Base-by-base conservation (phyloP, 177 flowering plant species). In the Tripterygium wilfordii region DNA sequence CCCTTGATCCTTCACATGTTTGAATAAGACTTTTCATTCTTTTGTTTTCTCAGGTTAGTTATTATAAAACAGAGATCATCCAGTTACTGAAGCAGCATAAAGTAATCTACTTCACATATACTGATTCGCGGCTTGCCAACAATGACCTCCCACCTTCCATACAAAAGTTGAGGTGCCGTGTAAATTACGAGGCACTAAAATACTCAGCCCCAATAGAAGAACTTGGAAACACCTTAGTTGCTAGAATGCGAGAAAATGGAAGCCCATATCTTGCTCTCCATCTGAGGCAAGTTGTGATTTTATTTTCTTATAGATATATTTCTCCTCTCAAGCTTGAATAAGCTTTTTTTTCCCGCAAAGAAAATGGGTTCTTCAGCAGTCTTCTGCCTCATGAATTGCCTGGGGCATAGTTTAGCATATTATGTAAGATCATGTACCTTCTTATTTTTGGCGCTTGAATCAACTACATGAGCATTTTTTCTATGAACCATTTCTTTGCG, bases 61-160 rank as follows among this genome's bases (percentile, higher is more conserved):
- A 94, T 66, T 94, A 90, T 43, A 85, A 79, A 58, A 44, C 68
- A 8, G 97, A 90, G 68, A 68, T 90, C 58, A 81, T 87, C 47
- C 87, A 91, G 16, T 75, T 83, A 44, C 53, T 94, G 65, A 83
- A 83, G 75, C 85, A 83, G 63, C 95, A 94, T 65, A 83, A 78
- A 72, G 94, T 94, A 42, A 51, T 94, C 29, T 90, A 85, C 63
- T 87, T 94, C 50, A 94, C 99, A 43, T 97, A 94, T 53, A 74
- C 96, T 15, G 97, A 94, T 71, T 90, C 99, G 39, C 77, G 99
- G 45, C 72, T 94, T 51, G 87, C 99, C 45, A 94, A 90, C 77
- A 94, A 94, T 59, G 88, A 63, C 25, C 42, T 94, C 21, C 76
- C 87, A 2, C 56, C 14, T 56, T 78, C 86, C 36, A 75, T 90